Percentiles rank a stretch among this genome's conserved stretches.
Evolutionary conservation across 208 protist species (phyloP).

Genomic region (Phytomonas francai): DNA sequence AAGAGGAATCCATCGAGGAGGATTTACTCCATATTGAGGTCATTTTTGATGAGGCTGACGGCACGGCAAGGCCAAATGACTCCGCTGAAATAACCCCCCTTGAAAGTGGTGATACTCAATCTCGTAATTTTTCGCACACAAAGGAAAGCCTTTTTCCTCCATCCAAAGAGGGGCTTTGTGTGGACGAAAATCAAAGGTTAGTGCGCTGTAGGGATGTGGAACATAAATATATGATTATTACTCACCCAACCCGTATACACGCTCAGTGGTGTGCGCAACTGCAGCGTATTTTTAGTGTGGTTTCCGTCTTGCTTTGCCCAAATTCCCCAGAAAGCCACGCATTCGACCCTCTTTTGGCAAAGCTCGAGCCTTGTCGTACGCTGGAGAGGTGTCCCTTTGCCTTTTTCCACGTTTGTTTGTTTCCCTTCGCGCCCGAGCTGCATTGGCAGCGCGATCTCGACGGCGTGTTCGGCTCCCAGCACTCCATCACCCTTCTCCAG

Average conservation of each 20-base stretch:
- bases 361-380: not conserved
- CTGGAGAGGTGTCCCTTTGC: not conserved
- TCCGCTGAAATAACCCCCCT: too few species aligned
- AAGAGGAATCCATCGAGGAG: too few species aligned
- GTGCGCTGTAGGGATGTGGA: not conserved
- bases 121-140: not conserved
- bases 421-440: slow-evolving; percentile 37
- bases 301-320: slow-evolving; percentile 18
- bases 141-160: too few species aligned
- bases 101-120: not conserved
- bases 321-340: not conserved
- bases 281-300: slow-evolving; percentile 46
- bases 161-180: too few species aligned
- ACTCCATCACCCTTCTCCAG: slow-evolving; percentile 6
- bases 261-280: slow-evolving; percentile 48
- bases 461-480: slow-evolving; percentile 45
- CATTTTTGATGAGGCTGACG: too few species aligned
- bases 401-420: slow-evolving; percentile 25
- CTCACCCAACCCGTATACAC: slow-evolving; percentile 16
- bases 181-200: too few species aligned
- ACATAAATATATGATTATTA: slow-evolving; percentile 11
- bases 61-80: too few species aligned
- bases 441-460: slow-evolving; percentile 42
- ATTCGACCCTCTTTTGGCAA: not conserved
- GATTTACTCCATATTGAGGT: too few species aligned